Base-by-base conservation (phyloP, 164 flowering plant genomes). In the Vitis rupestris region DNA sequence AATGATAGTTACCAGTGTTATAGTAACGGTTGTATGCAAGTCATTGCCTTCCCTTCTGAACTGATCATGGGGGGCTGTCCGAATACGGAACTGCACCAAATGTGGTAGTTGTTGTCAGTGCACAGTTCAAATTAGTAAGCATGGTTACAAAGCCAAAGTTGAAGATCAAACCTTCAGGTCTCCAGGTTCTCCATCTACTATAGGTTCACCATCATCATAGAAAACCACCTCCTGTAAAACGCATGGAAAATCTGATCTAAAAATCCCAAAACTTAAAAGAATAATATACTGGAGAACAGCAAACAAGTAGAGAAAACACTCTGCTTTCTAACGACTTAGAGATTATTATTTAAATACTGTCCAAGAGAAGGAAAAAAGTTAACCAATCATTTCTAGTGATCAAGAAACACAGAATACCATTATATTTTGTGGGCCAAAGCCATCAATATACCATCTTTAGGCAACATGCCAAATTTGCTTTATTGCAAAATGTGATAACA, bases 191-290 rank as follows among this genome's bases (percentile, higher is more conserved):
- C 99, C 98, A 82, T 96, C 99, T 60, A 89, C 82, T 77, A 79
- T 83, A 48, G 98, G 99, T 77, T 96, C 98, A 61, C 99, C 98
- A 66, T 96, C 99, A 74, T 96, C 98, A 73, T 87, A 92, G 64
- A 96, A 96, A 30, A 82, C 83, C 56, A 96, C 92, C 76, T 96
- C 98, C 99, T 96, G 85, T 30, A 66, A 65, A 47, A 77, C 10
- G 68, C 51, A 59, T 37, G 73, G 50, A 63, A 67, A 65, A 67
- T 69, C 0, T 10, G 17, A 15, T 27, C 19, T 11, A 37, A 65
- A 8, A 30, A 59, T 3, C 9, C 9, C 6, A 29, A 8, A 8
- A 16, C 27, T 9, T 4, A 64, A 52, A 30, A 63, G 27, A 23
- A 23, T 23, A 23, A 23, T 23, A 23, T 23, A 23, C 27, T 23